Evolutionary conservation across 2,329 filamentous ascomycete species (phyloP).

Genomic region (Calonectria pseudoreteaudii): DNA sequence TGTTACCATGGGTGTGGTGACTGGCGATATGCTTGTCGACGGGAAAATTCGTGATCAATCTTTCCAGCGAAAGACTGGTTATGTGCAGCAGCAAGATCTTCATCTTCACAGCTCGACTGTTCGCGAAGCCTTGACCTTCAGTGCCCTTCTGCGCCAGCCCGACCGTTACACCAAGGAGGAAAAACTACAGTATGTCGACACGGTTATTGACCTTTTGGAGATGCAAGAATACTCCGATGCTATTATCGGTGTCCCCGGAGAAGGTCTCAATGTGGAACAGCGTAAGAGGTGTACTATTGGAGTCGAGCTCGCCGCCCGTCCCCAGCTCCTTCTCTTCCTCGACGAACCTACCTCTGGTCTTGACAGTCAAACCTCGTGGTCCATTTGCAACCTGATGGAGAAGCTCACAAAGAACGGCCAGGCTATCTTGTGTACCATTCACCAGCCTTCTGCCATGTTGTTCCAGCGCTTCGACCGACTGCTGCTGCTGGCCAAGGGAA

Average conservation of each 20-base stretch:
- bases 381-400: slow-evolving; percentile 67
- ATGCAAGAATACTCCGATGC: slow-evolving; percentile 73
- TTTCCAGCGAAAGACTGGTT: slow-evolving; percentile 88
- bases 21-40: slow-evolving; percentile 78
- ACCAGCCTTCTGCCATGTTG: slow-evolving; percentile 59
- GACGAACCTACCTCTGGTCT: slow-evolving; percentile 70
- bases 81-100: slow-evolving; percentile 89
- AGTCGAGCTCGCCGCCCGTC: slow-evolving; percentile 64
- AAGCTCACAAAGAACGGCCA: slow-evolving; percentile 65
- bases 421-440: slow-evolving; percentile 61
- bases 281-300: slow-evolving; percentile 70
- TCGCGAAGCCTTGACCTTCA: background rate
- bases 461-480: slow-evolving; percentile 66
- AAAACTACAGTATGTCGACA: slow-evolving; percentile 84
- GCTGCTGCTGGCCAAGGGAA: slow-evolving; percentile 68
- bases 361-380: slow-evolving; percentile 69
- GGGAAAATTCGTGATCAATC: slow-evolving; percentile 76
- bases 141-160: background rate
- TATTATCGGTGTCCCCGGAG: slow-evolving; percentile 69
- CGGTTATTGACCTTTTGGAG: slow-evolving; percentile 72
- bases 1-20: slow-evolving; percentile 85
- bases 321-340: slow-evolving; percentile 67
- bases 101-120: slow-evolving; percentile 73
- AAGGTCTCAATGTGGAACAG: slow-evolving; percentile 69
- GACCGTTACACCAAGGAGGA: slow-evolving; percentile 59